These are phyloP conservation scores for Mycena galericulata DNA, from an alignment of 768 basidiomycete species.

Conservation along the genomic window DNA sequence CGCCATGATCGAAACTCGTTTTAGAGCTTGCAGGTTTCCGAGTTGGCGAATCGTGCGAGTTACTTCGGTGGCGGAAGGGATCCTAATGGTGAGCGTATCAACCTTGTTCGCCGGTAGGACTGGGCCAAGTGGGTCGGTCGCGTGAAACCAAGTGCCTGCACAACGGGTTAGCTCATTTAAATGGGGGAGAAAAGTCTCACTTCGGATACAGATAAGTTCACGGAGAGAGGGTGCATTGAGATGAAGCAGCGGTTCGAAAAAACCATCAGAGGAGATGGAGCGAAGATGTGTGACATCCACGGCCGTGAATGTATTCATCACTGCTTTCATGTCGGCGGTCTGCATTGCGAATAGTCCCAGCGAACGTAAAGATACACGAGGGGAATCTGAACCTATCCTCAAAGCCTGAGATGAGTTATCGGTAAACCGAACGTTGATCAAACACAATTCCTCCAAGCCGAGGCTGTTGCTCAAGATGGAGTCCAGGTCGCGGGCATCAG, in stretches of 20 bases:
- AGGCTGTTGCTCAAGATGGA: not conserved
- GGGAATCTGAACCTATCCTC: not conserved
- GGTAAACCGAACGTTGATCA: not conserved
- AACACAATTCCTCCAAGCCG: not conserved
- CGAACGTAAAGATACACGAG: not conserved
- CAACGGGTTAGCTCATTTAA: no score
- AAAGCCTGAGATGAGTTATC: not conserved
- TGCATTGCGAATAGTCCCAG: not conserved
- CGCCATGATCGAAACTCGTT: not conserved
- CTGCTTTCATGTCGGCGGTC: not conserved
- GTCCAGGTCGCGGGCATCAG: not conserved
- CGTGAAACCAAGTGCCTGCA: not conserved
- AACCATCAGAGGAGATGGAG: not conserved
- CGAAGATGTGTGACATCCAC: conserved; percentile 7
- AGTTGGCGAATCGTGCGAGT: not conserved
- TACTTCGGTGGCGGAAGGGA: not conserved
- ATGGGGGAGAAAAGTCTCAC: not conserved
- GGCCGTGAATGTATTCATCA: not conserved
- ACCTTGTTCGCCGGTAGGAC: not conserved
- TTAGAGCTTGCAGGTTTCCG: not conserved
- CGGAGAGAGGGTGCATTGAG: not conserved
- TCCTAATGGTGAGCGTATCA: not conserved
- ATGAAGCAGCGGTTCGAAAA: not conserved
- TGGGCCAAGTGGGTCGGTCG: not conserved
- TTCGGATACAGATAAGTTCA: not conserved